Evolutionary conservation across 2,329 filamentous ascomycete species (phyloP).

Genomic region (Polychaeton citri): DNA sequence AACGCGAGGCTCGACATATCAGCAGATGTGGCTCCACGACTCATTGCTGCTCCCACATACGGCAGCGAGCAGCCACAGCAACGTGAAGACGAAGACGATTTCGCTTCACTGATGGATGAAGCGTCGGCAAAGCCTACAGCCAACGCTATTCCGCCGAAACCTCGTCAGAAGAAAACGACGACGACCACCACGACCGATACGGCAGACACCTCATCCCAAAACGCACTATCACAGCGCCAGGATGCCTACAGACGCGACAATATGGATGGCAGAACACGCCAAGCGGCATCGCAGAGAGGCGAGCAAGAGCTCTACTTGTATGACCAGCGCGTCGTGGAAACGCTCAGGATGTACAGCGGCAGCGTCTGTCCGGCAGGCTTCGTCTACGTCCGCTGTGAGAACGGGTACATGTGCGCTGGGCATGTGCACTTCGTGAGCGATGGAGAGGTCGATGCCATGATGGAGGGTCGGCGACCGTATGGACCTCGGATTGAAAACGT

Average conservation of each 20-base stretch:
- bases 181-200: slow-evolving; percentile 1
- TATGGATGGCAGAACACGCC: neutral
- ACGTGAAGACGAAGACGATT: no score
- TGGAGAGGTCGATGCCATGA: slow-evolving; percentile 1
- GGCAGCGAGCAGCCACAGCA: no score
- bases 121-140: no score
- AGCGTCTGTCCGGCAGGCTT: slow-evolving; percentile 2
- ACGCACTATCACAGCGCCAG: neutral
- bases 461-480: neutral
- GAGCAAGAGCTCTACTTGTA: neutral
- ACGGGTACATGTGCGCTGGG: slow-evolving; percentile 4
- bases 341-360: neutral
- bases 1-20: no score
- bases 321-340: neutral
- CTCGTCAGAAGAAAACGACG: slow-evolving; percentile 1
- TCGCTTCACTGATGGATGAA: no score
- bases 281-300: slow-evolving; percentile 1
- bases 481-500: neutral
- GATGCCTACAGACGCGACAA: neutral
- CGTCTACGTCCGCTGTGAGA: neutral
- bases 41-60: no score
- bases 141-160: no score
- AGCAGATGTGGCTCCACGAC: no score
- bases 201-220: neutral
- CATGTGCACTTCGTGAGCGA: slow-evolving; percentile 1